Conservation (phyloP, 495 filamentous ascomycete species). For the Sphaerosporella brunnea region DNA sequence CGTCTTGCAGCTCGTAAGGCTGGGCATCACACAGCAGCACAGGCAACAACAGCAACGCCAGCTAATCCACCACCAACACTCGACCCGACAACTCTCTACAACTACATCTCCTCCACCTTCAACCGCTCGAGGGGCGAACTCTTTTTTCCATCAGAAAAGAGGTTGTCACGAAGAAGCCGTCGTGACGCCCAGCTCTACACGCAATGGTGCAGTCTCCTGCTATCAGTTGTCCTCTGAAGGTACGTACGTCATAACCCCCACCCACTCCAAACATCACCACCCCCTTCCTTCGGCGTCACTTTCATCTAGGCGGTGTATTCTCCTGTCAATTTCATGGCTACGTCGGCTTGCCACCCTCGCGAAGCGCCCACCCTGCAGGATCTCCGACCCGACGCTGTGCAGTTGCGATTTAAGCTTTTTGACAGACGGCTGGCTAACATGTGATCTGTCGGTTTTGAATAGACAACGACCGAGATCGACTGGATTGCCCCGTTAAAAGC, state of each 20-base stretch:
- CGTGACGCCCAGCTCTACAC: background rate
- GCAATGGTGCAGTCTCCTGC: slow-evolving; percentile 26
- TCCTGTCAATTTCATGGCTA: background rate
- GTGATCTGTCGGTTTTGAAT: slow-evolving; percentile 2
- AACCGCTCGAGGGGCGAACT: too few species aligned
- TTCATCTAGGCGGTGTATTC: slow-evolving; percentile 3
- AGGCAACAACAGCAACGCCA: too few species aligned
- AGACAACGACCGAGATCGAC: slow-evolving; percentile 98
- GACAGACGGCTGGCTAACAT: slow-evolving; percentile 1
- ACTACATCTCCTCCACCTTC: too few species aligned
- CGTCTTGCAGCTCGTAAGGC: too few species aligned
- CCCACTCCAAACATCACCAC: too few species aligned
- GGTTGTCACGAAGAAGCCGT: too few species aligned
- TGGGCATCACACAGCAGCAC: too few species aligned
- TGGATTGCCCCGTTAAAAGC: slow-evolving; percentile 86
- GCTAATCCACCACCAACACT: too few species aligned
- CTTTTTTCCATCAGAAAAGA: too few species aligned
- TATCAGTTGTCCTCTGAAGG: slow-evolving; percentile 27
- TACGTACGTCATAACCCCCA: slow-evolving; percentile 11
- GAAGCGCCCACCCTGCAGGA: too few species aligned
- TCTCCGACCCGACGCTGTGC: background rate
- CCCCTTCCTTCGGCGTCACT: background rate
- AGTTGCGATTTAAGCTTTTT: slow-evolving; percentile 1
- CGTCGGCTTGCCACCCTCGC: too few species aligned
- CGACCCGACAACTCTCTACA: too few species aligned